Base-by-base conservation (phyloP, 495 filamentous ascomycete genomes). In the Talaromyces ruber region DNA sequence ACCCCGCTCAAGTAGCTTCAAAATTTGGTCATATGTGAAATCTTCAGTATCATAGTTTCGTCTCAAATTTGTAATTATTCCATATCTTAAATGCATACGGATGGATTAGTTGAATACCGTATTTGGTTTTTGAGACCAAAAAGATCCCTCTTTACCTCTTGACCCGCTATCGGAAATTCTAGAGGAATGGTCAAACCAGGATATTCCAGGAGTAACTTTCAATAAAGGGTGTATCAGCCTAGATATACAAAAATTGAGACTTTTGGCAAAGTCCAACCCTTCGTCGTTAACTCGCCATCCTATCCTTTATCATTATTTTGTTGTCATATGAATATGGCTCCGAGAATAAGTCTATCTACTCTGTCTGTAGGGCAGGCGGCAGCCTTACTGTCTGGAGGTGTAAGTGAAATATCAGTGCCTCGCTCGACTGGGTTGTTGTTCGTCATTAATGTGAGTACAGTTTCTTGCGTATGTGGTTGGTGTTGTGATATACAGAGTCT, bases 401-500 rank as follows among this genome's bases (percentile, higher is more conserved):
- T 54, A 14, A 54, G 51, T 54, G 5, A 11, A 54, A 54, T 6
- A 0, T 4, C 14, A 21, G 18, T 47, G n/a, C n/a, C 24, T 9
- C 16, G 0, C 24, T 6, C 28, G 21, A 26, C 11, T 5, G 16
- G 16, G 4, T 24, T 53, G 9, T 16, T 53, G 50, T 4, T 54
- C 5, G 11, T n/a, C 12, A 28, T 21, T 26, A 28, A 28, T 26
- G 2, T 54, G 12, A 16, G 16, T 26, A 54, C 4, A 54, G 51
- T 28, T 54, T 25, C 21, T 28, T 26, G 51, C 51, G 4, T 54
- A 54, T 54, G 51, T 28, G 12, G 51, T 54, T 26, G 26, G 22
- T 8, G 24, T 28, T 28, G 30, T 58, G 14, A 58, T 75, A 7
- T 84, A 85, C 59, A 78, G 76, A 24, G 64, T 81, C 14, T 80